Percentiles rank a stretch among this genome's conserved stretches.
Evolutionary conservation across 2,329 filamentous ascomycete species (phyloP).

Genomic region (Exophiala sideris): DNA sequence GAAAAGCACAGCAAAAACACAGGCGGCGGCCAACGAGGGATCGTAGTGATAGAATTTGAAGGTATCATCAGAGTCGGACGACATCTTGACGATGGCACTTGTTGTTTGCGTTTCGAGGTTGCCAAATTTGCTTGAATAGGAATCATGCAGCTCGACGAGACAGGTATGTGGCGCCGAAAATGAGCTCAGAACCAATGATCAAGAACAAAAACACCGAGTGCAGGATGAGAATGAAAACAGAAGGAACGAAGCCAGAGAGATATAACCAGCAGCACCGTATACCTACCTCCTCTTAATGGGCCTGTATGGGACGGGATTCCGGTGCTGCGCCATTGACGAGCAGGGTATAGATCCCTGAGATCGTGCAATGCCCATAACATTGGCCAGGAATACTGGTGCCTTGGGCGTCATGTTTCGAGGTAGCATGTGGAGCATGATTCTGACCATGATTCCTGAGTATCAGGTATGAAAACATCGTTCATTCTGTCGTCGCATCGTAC

Average conservation of each 20-base stretch:
- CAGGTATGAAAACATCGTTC: background rate
- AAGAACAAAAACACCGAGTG: background rate
- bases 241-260: background rate
- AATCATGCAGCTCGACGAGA: background rate
- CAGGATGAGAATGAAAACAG: background rate
- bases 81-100: background rate
- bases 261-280: background rate
- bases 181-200: background rate
- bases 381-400: background rate
- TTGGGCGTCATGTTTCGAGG: background rate
- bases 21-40: conserved; percentile 29
- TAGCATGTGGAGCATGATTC: background rate
- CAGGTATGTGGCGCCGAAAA: background rate
- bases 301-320: background rate
- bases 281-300: background rate
- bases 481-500: background rate
- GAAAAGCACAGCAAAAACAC: conserved; percentile 33
- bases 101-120: background rate
- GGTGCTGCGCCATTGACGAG: background rate
- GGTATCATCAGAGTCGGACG: background rate
- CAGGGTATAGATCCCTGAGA: background rate
- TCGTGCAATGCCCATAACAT: background rate
- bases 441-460: background rate
- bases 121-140: background rate
- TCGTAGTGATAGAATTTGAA: conserved; percentile 26